Evolutionary conservation across 805 yeast species (phyloP).

Genomic region (Priceomyces fermenticarens): DNA sequence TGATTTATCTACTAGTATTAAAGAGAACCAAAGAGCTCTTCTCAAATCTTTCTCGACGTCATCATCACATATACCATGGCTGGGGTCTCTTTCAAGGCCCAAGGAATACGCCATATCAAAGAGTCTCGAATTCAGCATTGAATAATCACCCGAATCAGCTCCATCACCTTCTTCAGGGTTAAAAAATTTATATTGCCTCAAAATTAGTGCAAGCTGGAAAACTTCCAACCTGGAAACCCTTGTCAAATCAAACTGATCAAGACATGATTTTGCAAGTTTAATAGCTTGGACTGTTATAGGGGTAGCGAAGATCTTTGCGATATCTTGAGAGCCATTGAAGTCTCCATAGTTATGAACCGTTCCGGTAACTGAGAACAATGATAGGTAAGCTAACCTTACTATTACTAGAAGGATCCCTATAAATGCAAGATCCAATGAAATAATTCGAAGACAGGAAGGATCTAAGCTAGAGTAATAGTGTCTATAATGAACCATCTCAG

Average conservation of each 20-base stretch:
- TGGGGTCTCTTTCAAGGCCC: conserved; percentile 47
- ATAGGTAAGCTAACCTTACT: conserved; percentile 16
- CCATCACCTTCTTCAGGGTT: conserved; percentile 48
- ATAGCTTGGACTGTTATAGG: neutral
- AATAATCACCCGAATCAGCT: conserved; percentile 25
- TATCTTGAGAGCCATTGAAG: conserved; percentile 8
- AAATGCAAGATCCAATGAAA: conserved; percentile 17
- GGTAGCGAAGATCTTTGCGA: neutral
- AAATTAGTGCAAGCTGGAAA: conserved; percentile 47
- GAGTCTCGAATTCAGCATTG: conserved; percentile 23
- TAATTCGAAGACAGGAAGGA: conserved; percentile 22
- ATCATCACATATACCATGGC: conserved; percentile 7
- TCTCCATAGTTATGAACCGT: conserved; percentile 7
- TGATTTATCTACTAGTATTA: conserved; percentile 40
- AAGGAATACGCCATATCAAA: conserved; percentile 44
- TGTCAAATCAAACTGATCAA: conserved; percentile 19
- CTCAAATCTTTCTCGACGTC: conserved; percentile 35
- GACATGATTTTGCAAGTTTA: conserved; percentile 11
- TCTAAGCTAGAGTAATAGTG: conserved; percentile 6
- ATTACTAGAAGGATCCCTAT: conserved; percentile 18
- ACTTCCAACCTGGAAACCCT: conserved; percentile 43
- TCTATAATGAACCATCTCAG: conserved; percentile 27
- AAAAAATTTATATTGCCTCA: conserved; percentile 43
- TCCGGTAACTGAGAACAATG: conserved; percentile 11
- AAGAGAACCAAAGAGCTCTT: conserved; percentile 54